phyloP scores from a whole-genome alignment of 2,329 filamentous ascomycete species.

The Clarireedia sp. region DNA sequence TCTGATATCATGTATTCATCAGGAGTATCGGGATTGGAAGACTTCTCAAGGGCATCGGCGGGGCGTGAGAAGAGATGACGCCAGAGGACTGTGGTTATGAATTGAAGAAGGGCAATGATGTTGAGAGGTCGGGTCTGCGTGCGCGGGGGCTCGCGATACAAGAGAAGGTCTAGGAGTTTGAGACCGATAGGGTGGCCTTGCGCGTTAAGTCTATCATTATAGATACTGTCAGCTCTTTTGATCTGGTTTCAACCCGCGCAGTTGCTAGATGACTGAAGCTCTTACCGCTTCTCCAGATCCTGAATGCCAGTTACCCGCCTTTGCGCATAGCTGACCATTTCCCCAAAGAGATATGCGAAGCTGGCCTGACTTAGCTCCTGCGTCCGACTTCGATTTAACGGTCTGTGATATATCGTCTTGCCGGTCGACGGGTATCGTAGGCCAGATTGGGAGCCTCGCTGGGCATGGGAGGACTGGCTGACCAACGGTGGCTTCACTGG shows the following conservation, averaged over 20 bases:
- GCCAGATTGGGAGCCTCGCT: constrained; percentile 39
- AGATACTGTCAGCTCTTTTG: background rate
- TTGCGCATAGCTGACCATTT: constrained; percentile 96
- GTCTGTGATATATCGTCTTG: constrained; percentile 97
- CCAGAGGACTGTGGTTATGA: constrained; percentile 91
- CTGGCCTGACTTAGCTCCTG: constrained; percentile 85
- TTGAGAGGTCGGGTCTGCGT: constrained; percentile 71
- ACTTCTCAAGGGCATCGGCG: constrained; percentile 89
- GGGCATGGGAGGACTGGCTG: constrained; percentile 19
- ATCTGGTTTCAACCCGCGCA: too few relatives aligned
- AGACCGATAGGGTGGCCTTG: constrained; percentile 92
- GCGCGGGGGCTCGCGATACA: constrained; percentile 70
- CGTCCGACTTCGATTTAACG: constrained; percentile 81
- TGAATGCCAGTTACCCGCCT: constrained; percentile 83
- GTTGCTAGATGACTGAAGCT: background rate
- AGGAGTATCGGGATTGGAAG: constrained; percentile 68
- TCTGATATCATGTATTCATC: constrained; percentile 99
- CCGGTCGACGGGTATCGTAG: constrained; percentile 85
- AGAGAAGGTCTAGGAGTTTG: constrained; percentile 88
- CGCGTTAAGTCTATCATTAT: constrained; percentile 61
- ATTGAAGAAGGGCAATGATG: constrained; percentile 85
- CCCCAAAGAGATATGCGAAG: constrained; percentile 92
- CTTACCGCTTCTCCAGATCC: constrained; percentile 82
- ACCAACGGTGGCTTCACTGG: constrained; percentile 23
- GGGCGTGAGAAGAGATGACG: constrained; percentile 84